A percentile compares a stretch with the other conserved stretches of the same genome.
These are phyloP conservation scores for Candida rishiriensis DNA, from an alignment of 805 yeast genomes.

Conservation along the genomic window DNA sequence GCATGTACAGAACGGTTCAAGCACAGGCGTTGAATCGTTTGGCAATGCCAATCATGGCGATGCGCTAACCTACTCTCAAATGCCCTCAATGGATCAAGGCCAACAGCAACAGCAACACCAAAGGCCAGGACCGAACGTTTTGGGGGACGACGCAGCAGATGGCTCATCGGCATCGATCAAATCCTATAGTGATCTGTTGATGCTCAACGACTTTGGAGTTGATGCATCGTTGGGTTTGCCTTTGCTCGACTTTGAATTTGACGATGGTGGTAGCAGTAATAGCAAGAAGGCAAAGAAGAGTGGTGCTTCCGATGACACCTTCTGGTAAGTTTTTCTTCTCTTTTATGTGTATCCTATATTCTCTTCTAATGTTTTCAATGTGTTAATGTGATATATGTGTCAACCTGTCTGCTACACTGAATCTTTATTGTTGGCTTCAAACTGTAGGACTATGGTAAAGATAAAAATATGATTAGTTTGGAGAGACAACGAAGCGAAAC, in stretches of 20 bases:
- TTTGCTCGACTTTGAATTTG: slow-evolving; percentile 47
- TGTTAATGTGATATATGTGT: no score
- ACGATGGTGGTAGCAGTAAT: slow-evolving; percentile 11
- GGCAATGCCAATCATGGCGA: no score
- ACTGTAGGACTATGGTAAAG: no score
- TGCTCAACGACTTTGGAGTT: slow-evolving; percentile 60
- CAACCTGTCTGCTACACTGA: no score
- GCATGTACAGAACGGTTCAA: slow-evolving; percentile 11
- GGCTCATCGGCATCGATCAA: slow-evolving; percentile 4
- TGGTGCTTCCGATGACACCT: background rate
- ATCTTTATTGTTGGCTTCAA: no score
- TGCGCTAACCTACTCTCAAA: no score
- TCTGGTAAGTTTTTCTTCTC: background rate
- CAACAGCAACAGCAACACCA: slow-evolving; percentile 6
- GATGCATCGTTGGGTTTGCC: slow-evolving; percentile 79
- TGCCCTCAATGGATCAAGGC: slow-evolving; percentile 2
- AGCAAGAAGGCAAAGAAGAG: slow-evolving; percentile 9
- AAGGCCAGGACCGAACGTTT: no score
- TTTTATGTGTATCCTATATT: background rate
- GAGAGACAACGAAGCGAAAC: background rate
- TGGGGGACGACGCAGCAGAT: no score
- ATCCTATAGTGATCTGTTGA: slow-evolving; percentile 28
- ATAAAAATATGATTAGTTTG: no score
- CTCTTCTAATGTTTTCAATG: no score
- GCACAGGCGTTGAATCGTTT: no score